Percentiles rank a stretch among this genome's conserved stretches.
These are phyloP conservation scores for Arxiozyma telluris DNA, from an alignment of 1,139 yeast species.

Conservation along the genomic window DNA sequence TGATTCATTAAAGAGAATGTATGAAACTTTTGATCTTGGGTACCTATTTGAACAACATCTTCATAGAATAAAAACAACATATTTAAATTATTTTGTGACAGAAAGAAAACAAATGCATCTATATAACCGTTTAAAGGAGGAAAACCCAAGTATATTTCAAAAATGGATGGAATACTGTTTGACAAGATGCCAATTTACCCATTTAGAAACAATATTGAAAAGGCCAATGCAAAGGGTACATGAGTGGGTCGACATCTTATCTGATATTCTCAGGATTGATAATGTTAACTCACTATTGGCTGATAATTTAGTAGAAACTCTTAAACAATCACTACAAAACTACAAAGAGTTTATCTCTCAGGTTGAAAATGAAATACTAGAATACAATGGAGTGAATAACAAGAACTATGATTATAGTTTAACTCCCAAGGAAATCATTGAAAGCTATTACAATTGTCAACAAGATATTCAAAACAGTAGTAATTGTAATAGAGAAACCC, in stretches of 20 bases:
- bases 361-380: conserved; percentile 12
- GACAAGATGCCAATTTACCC: conserved; percentile 11
- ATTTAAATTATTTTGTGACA: conserved; percentile 22
- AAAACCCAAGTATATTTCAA: conserved; percentile 10
- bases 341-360: conserved; percentile 11
- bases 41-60: conserved; percentile 22
- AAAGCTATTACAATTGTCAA: conserved; percentile 13
- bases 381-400: conserved; percentile 12
- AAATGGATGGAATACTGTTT: conserved; percentile 26
- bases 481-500: background rate
- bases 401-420: conserved; percentile 16
- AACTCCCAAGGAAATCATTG: conserved; percentile 24
- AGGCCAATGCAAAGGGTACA: conserved; percentile 20
- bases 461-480: background rate
- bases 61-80: conserved; percentile 30
- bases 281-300: background rate
- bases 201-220: conserved; percentile 18
- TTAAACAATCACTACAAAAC: background rate
- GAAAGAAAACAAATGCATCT: conserved; percentile 23
- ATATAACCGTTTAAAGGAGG: conserved; percentile 16
- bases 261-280: conserved; percentile 6
- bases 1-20: conserved; percentile 4
- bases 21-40: conserved; percentile 22
- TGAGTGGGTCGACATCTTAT: conserved; percentile 16
- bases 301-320: background rate